Evolutionary conservation across 192 early-diverging fungal species (phyloP).

Genomic region (Coemansia sp.): DNA sequence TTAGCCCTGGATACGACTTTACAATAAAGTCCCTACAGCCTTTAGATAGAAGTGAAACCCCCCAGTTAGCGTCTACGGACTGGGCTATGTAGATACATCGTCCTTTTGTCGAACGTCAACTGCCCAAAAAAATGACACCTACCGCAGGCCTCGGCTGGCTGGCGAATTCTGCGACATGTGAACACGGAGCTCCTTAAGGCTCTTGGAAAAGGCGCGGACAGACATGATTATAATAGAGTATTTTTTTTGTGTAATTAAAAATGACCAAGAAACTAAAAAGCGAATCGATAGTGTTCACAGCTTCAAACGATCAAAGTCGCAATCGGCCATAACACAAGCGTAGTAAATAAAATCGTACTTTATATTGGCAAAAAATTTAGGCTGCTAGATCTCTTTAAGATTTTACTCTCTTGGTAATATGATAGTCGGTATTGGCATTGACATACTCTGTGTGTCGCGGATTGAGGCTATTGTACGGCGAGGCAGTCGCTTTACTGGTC

Average conservation of each 20-base stretch:
- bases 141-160: conserved; percentile 81
- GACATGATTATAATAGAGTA: conserved; percentile 26
- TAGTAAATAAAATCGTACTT: background rate
- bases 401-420: conserved; percentile 30
- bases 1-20: conserved; percentile 79
- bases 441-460: conserved; percentile 72
- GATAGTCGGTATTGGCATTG: conserved; percentile 80
- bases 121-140: conserved; percentile 7
- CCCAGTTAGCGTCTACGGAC: background rate
- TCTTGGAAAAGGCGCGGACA: conserved; percentile 59
- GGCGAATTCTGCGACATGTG: conserved; percentile 84
- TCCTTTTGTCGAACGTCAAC: too few species aligned
- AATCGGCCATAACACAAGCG: background rate
- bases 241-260: background rate
- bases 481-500: conserved; percentile 40
- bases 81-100: background rate
- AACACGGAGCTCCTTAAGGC: conserved; percentile 87
- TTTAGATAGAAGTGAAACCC: background rate
- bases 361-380: background rate
- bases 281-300: background rate
- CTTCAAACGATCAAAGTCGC: background rate
- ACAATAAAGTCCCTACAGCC: conserved; percentile 78
- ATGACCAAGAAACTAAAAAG: background rate
- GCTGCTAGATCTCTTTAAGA: background rate
- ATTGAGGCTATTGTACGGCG: conserved; percentile 60